phyloP scores from a whole-genome alignment of 2,329 filamentous ascomycete species.

The Paraphoma chrysanthemicola region DNA sequence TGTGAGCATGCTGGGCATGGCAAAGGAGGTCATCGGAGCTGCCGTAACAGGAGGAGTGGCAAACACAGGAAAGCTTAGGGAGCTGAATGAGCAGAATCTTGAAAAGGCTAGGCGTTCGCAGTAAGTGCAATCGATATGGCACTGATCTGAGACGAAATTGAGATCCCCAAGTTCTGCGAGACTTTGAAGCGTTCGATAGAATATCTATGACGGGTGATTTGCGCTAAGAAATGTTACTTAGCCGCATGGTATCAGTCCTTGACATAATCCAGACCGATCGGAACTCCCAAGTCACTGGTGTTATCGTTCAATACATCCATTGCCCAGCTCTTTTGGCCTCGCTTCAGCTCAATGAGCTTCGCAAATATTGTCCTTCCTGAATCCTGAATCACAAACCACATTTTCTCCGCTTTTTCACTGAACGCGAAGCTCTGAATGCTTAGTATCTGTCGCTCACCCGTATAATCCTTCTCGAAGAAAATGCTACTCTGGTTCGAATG shows the following conservation, averaged over 20 bases:
- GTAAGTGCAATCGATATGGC: conserved; percentile 12
- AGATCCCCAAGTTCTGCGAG: too few species aligned
- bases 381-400: conserved; percentile 15
- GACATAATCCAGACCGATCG: conserved; percentile 16
- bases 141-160: neutral
- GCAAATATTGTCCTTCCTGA: conserved; percentile 13
- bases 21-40: conserved; percentile 50
- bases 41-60: conserved; percentile 49
- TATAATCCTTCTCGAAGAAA: conserved; percentile 14
- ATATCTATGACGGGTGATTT: too few species aligned
- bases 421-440: conserved; percentile 15
- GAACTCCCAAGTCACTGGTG: conserved; percentile 11
- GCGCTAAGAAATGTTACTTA: too few species aligned
- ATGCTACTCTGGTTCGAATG: conserved; percentile 11
- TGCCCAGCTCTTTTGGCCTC: conserved; percentile 1
- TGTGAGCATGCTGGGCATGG: conserved; percentile 43
- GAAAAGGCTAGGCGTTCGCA: conserved; percentile 44
- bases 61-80: conserved; percentile 51
- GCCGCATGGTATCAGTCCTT: too few species aligned
- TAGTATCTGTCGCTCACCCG: conserved; percentile 12
- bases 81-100: conserved; percentile 58
- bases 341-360: conserved; percentile 14
- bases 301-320: conserved; percentile 12
- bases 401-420: neutral
- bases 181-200: too few species aligned